Percentiles rank a stretch among this genome's conserved stretches.
Evolutionary conservation across 371 early-diverging fungal species (phyloP).

Genomic region (Mortierella sp.): DNA sequence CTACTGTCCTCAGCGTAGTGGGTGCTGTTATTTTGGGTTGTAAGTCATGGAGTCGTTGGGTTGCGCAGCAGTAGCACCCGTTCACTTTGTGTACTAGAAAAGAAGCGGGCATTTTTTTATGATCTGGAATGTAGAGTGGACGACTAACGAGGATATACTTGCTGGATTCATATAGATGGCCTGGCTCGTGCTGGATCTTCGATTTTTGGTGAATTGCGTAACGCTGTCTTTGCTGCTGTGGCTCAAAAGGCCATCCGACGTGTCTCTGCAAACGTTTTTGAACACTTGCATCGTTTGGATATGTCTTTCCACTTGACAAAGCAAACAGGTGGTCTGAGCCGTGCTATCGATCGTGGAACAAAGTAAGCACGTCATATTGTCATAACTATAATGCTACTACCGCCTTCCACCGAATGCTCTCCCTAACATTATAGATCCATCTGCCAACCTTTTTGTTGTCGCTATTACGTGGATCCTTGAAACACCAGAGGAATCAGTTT

Average conservation of each 20-base stretch:
- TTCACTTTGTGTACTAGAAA: not conserved
- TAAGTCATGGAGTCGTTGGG: conserved; percentile 59
- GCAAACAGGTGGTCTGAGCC: conserved; percentile 94
- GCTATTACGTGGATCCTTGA: too few species aligned
- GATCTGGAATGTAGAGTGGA: too few species aligned
- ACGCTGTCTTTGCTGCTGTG: conserved; percentile 94
- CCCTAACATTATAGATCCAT: too few species aligned
- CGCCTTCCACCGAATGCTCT: too few species aligned
- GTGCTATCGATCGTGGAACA: conserved; percentile 97
- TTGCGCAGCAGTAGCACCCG: too few species aligned
- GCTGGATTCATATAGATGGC: conserved; percentile 69
- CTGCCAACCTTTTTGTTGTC: too few species aligned
- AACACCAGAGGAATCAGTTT: conserved; percentile 88
- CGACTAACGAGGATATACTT: too few species aligned
- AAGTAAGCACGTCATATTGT: conserved; percentile 64
- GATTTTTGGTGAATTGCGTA: conserved; percentile 88
- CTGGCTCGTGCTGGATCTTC: conserved; percentile 88
- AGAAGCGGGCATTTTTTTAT: not conserved
- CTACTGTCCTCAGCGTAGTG: conserved; percentile 77
- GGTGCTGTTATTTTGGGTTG: conserved; percentile 92
- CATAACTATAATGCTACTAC: too few species aligned
- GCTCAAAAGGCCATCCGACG: conserved; percentile 94
- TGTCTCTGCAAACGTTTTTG: conserved; percentile 87
- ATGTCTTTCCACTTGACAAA: conserved; percentile 89
- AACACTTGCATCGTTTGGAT: conserved; percentile 88